Base-by-base conservation (phyloP, 352 stramenopile species). In the Pythium volutum region DNA sequence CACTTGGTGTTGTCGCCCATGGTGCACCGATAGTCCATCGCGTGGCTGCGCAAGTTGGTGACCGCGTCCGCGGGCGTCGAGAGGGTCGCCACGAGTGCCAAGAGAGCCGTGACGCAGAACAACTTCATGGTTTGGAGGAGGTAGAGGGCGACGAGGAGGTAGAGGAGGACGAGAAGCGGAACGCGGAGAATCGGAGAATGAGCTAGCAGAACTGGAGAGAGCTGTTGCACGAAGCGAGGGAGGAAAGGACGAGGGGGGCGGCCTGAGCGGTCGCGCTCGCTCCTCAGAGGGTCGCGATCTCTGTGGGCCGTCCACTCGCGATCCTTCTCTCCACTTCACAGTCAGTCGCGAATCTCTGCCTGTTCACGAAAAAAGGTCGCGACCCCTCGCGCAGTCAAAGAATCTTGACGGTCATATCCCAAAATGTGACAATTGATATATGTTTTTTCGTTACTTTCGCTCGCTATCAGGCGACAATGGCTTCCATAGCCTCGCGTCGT, bases 401-500 rank as follows among this genome's bases (percentile, higher is more conserved):
- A n/a, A n/a, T n/a, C n/a, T n/a, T n/a, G n/a, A n/a, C n/a, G n/a
- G n/a, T n/a, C n/a, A 36, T 36, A 36, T 36, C 31, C 31, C 10
- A 36, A 43, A 43, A 22, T 43, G 16, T 22, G 5, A 43, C 14
- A 43, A 43, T 36, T 36, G 45, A 51, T 12, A 43, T 1, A 43
- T 36, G 16, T 43, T 15, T 20, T 6, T 9, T 4, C 14, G 14
- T 43, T 20, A 43, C 36, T 38, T 38, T 38, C 12, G 33, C 33
- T 38, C 33, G 12, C 33, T 14, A 48, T 20, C 9, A 34, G 23
- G 45, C 23, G 16, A 36, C 10, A 16, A n/a, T 29, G 45, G 26
- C 45, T 67, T 67, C 69, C 65, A 70, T 2, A 88, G 61, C 1
- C 67, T 58, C 1, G 70, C 78, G 53, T 84, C 73, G 29, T 86